phyloP scores from a whole-genome alignment of 768 basidiomycete genomes.

The Mycena leptocephala region DNA sequence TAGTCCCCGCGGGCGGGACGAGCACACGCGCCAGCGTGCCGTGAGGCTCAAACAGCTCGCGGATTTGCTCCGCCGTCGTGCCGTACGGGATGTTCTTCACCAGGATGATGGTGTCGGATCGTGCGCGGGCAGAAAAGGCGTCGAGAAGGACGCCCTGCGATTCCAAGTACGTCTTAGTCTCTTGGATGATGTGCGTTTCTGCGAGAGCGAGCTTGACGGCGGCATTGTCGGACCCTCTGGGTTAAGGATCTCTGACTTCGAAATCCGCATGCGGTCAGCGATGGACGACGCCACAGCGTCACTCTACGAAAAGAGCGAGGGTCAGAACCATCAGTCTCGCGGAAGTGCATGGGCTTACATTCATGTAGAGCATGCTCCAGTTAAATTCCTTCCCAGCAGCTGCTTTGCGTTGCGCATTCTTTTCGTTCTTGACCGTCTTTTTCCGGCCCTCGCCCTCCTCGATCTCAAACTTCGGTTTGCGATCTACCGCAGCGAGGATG shows the following conservation, averaged over 20 bases:
- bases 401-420: slow-evolving; percentile 75
- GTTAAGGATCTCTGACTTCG: slow-evolving; percentile 91
- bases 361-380: slow-evolving; percentile 97
- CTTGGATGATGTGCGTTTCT: slow-evolving; percentile 96
- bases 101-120: slow-evolving; percentile 88
- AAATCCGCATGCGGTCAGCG: slow-evolving; percentile 89
- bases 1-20: slow-evolving; percentile 93
- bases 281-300: slow-evolving; percentile 95
- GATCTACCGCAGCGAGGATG: slow-evolving; percentile 88
- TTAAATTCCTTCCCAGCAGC: slow-evolving; percentile 87
- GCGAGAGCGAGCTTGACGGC: slow-evolving; percentile 97
- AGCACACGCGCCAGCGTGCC: slow-evolving; percentile 82
- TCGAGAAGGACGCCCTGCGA: slow-evolving; percentile 78
- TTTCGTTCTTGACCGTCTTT: slow-evolving; percentile 73
- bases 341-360: slow-evolving; percentile 74
- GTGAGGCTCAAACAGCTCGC: slow-evolving; percentile 83
- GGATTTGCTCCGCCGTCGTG: slow-evolving; percentile 83
- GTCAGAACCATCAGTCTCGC: slow-evolving; percentile 35
- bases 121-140: slow-evolving; percentile 66
- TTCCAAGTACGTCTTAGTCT: slow-evolving; percentile 94
- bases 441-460: slow-evolving; percentile 63
- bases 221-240: slow-evolving; percentile 82
- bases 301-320: slow-evolving; percentile 66
- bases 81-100: slow-evolving; percentile 98
- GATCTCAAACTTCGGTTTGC: slow-evolving; percentile 63